Base-by-base conservation (phyloP, 306 rosid species). In the Cicer bijugum region DNA sequence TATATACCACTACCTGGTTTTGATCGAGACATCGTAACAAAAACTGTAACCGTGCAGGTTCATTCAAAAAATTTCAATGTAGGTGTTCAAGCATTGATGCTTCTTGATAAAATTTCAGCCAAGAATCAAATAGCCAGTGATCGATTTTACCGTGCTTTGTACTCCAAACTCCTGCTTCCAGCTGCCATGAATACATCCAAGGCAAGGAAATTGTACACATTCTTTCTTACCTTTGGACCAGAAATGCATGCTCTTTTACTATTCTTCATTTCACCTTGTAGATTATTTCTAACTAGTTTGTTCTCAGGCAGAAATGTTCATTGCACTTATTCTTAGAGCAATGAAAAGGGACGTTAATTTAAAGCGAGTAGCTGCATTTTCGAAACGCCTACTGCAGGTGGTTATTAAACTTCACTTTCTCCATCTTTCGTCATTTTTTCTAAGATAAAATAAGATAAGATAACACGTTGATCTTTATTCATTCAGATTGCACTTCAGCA, bases 11-110 rank as follows among this genome's bases (percentile, higher is more conserved):
- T 15, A 38, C 59, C 23, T 76, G 75, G 39, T 72, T 55, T 56
- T 77, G 20, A 46, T 76, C 68, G 58, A 16, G 69, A 67, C 56
- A 71, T 60, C 69, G 43, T 82, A 59, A 81, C 69, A 17, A 39
- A 74, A 75, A 14, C 7, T 71, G 28, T 71, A 9, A 77, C 58
- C 74, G 57, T 82, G 77, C 90, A 94, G 99, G 99, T 91, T 80
- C 99, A 94, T 83, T 94, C 96, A 8, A 86, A 86, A 75, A 94
- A 91, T 79, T 94, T 94, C 19, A 94, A 91, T 68, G 97, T 91
- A 19, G 97, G 94, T 58, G 88, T 94, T 84, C 99, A 94, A 85
- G 96, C 96, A 68, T 74, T 91, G 73, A 84, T 88, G 97, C 99
- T 94, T 87, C 97, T 94, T 2, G 91, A 94, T 83, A 92, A 95